Percentiles rank a stretch among this genome's conserved stretches.
phyloP scores from a whole-genome alignment of 345 rosid species.

The Raphanus raphanistrum region DNA sequence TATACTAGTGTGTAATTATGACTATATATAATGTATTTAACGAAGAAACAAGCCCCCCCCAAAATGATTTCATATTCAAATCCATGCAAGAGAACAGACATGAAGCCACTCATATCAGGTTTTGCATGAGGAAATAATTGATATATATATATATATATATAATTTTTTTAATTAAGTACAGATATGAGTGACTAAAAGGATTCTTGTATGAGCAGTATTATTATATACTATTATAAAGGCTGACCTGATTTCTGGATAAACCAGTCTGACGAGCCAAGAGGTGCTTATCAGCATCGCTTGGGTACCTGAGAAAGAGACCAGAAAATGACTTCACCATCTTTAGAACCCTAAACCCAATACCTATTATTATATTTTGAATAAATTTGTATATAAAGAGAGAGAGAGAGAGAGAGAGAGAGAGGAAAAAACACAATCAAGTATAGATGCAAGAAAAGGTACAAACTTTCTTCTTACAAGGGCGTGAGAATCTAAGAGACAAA shows the following conservation, averaged over 20 bases:
- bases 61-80: constrained; percentile 19
- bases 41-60: constrained; percentile 24
- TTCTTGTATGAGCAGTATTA: constrained; percentile 16
- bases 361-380: not conserved
- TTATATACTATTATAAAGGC: constrained; percentile 21
- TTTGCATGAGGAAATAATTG: constrained; percentile 36
- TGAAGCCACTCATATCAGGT: constrained; percentile 26
- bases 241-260: constrained; percentile 95
- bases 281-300: constrained; percentile 99
- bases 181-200: constrained; percentile 1
- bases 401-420: constrained; percentile 17
- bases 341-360: constrained; percentile 34
- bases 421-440: constrained; percentile 42
- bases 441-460: constrained; percentile 33
- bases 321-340: constrained; percentile 68
- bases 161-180: not conserved
- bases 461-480: constrained; percentile 55
- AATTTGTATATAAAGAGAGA: not conserved
- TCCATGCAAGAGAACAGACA: constrained; percentile 28
- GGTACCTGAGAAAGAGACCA: constrained; percentile 96
- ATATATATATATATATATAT: not conserved
- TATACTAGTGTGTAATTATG: not conserved
- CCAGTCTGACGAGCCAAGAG: constrained; percentile 99
- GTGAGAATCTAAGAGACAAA: constrained; percentile 71
- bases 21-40: constrained; percentile 6